Base-by-base conservation (phyloP, 106 monocot species). In the Vanilla planifolia region DNA sequence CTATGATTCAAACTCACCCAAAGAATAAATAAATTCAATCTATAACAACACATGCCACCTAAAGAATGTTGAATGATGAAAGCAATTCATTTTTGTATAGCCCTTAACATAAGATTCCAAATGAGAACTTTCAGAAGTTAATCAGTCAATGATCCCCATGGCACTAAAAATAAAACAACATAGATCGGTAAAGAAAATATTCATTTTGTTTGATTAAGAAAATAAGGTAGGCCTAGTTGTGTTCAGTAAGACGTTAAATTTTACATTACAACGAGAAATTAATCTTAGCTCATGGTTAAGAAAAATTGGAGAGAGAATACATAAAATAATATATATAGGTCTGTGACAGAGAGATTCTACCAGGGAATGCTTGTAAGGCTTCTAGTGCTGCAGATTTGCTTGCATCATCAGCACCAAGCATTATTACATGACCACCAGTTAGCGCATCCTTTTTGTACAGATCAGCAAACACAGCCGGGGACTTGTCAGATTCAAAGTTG, bases 401-500 rank as follows among this genome's bases (percentile, higher is more conserved):
- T 17, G 64, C 53, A 14, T 70, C 55, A 72, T 90, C 95, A 22
- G 76, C 76, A 34, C 84, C 90, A 33, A 96, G 86, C 90, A 96
- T 96, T 67, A 96, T 96, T 20, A 90, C 95, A 75, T 96, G 84
- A 13, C 95, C 90, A 39, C 95, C 95, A 3, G 59, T 51, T 29
- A 95, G 86, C 35, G 75, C 79, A 37, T 95, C 86, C 29, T 73
- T 19, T 61, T 72, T 86, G 71, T 95, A 95, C 68, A 95, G 19
- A 43, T 64, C 21, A 27, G 90, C 90, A 68, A 73, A 96, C 61
- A 74, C 83, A 2, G 69, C 75, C 3, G 86, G 67, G 7, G 86
- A 73, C 43, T 86, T 90, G 48, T 90, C 90, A 1, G 95, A 96
- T 60, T 86, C 95, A 67, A 96, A 90, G 45, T 90, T 96, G 41